These are phyloP conservation scores for Suillus spraguei DNA, from an alignment of 768 basidiomycete genomes.

Conservation along the genomic window DNA sequence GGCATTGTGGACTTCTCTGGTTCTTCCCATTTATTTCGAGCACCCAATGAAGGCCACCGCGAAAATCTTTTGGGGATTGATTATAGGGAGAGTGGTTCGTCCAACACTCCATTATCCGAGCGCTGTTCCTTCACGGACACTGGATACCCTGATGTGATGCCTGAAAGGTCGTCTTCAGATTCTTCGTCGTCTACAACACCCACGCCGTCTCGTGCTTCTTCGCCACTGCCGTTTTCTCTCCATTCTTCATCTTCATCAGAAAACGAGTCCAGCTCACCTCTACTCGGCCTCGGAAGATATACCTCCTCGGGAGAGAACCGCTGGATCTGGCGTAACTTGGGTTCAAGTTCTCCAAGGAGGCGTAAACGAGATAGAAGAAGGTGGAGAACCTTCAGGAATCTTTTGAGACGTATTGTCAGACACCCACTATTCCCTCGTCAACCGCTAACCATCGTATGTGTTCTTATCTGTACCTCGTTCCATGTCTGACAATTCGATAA, in stretches of 20 bases:
- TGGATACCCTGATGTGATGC: conserved; percentile 30
- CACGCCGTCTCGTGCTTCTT: conserved; percentile 61
- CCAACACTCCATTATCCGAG: conserved; percentile 14
- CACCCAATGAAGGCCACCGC: conserved; percentile 41
- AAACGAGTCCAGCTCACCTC: conserved; percentile 55
- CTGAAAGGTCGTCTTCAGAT: conserved; percentile 27
- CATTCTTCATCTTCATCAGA: conserved; percentile 62
- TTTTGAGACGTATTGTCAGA: conserved; percentile 56
- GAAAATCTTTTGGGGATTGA: conserved; percentile 49
- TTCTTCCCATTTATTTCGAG: conserved; percentile 19
- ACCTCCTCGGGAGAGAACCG: conserved; percentile 48
- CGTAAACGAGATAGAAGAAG: conserved; percentile 51
- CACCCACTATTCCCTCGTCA: conserved; percentile 81
- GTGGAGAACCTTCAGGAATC: conserved; percentile 55
- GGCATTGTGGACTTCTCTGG: conserved; percentile 15
- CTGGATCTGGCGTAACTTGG: conserved; percentile 58
- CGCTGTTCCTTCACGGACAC: conserved; percentile 12
- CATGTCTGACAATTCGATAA: conserved; percentile 34
- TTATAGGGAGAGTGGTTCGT: conserved; percentile 36
- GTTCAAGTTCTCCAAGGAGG: conserved; percentile 46
- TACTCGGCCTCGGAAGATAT: conserved; percentile 31
- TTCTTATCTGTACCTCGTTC: conserved; percentile 3
- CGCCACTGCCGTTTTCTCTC: conserved; percentile 59
- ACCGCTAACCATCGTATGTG: conserved; percentile 77
- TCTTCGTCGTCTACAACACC: conserved; percentile 46